A percentile compares a stretch with the other conserved stretches of the same genome.
phyloP scores from a whole-genome alignment of 371 early-diverging fungal species.

The Batkoa obscura region DNA sequence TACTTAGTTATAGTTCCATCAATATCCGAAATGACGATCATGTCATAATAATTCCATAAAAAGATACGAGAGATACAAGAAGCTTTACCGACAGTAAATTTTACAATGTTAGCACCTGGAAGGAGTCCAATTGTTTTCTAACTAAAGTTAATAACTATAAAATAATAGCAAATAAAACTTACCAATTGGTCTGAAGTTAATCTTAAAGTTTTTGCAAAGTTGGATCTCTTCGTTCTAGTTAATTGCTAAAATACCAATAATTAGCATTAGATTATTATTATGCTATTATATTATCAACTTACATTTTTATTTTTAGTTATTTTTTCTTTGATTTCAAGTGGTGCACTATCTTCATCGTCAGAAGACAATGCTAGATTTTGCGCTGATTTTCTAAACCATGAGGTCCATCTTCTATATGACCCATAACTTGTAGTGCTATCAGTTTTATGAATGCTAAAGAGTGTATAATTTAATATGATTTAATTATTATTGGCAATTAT shows the following conservation, averaged over 20 bases:
- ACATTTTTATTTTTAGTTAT: too few species aligned
- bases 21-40: conserved; percentile 95
- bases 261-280: too few species aligned
- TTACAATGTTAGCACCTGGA: conserved; percentile 74
- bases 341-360: background rate
- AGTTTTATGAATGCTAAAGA: too few species aligned
- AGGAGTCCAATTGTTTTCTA: conserved; percentile 53
- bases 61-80: conserved; percentile 69
- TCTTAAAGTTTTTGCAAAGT: conserved; percentile 75
- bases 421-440: background rate
- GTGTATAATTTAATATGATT: too few species aligned
- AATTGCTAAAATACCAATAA: too few species aligned
- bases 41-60: conserved; percentile 67
- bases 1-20: conserved; percentile 98
- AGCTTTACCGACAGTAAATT: conserved; percentile 72
- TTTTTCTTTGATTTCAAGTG: background rate
- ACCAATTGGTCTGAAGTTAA: conserved; percentile 79
- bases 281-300: too few species aligned
- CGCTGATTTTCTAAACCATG: conserved; percentile 1
- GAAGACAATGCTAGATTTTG: background rate
- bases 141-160: background rate
- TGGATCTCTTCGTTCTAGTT: conserved; percentile 12
- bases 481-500: too few species aligned
- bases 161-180: background rate
- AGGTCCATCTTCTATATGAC: conserved; percentile 2